Base-by-base conservation (phyloP, 2,329 filamentous ascomycete genomes). In the Neofusicoccum sp. region DNA sequence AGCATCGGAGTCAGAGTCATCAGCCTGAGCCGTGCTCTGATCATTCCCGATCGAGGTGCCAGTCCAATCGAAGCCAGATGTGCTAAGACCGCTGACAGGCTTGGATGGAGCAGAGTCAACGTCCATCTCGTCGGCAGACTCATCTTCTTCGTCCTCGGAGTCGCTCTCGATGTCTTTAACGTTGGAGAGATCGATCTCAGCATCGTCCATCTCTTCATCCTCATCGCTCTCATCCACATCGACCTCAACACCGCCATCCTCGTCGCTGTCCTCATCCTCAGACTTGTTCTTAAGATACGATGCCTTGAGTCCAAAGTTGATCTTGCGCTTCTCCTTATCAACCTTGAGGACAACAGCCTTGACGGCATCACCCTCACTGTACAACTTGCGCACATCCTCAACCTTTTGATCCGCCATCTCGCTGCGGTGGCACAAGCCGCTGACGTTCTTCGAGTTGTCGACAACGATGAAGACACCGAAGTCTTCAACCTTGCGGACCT, bases 391-490 rank as follows among this genome's bases (percentile, higher is more conserved):
- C n/a, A 93, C 90, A 77, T 98, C 90, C 57, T 89, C 83, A 26
- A 97, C 87, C 4, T 28, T 20, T 34, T 83, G 79, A 66, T 96
- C 91, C 0, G 95, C 93, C 83, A 99, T 92, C 73, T 99, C 89
- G 65, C 87, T 93, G 64, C 90, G 86, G 74, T 99, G 95, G 73
- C 93, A 98, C 8, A 99, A 83, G 63, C 95, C 95, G 67, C 93
- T 96, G 64, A 99, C 86, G 67, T 96, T 96, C 60, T 85, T 82
- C 4, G 93, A 96, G 63, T 89, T 87, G 73, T 97, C 91, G 20
- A 99, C 80, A 44, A 96, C 85, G 67, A 99, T 89, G 73, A 99
- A 99, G 4, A 93, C 93, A 65, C 95, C 95, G 72, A 93, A 99
- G 33, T 96, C 90, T 70, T 96, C 91, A 2, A 98, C 92, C 75